Evolutionary conservation across 768 basidiomycete species (phyloP), one percentile per base, ranked within the genome.

Genomic region (Royoungia palumana): DNA sequence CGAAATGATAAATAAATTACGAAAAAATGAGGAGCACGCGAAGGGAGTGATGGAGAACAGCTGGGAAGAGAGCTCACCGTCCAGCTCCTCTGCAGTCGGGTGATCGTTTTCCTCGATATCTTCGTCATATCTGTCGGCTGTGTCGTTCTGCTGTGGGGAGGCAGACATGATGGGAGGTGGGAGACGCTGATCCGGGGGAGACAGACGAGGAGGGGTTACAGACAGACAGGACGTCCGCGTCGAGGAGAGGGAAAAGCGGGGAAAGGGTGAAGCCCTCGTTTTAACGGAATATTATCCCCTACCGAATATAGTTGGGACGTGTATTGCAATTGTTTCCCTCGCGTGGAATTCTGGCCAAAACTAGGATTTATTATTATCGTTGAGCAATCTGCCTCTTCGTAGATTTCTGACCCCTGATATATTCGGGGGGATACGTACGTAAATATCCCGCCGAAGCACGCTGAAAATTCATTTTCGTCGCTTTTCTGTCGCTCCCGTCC

Each of bases 281-380:
- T 88, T 87, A 85, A 81, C 80, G 78, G 60, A 81, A 79, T 77
- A 73, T 63, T 77, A 79, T 75, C 73, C 75, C 75, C 77, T 79
- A 74, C 82, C 82, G 80, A 77, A 82, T 82, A 73, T 82, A 82
- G 82, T 77, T 76, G 75, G 71, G 71, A 74, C 74, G 70, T 76
- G 75, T 81, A 81, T 64, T 65, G 60, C 62, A 68, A 66, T 81
- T 82, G 75, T 83, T 82, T 76, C 73, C 68, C 76, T 80, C 78
- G 81, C 79, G 78, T 81, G 79, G 74, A 78, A 74, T 76, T 74
- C 65, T 61, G 63, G 60, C 76, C 72, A 79, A 80, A 78, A 70
- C 68, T 64, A 73, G 72, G 69, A 71, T 72, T 77, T 74, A 75
- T 81, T 77, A 80, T 78, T 77, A 77, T 79, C 72, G 65, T 69